Conservation (phyloP, 73 alveolate genomes). For the Durusdinium trenchii region DNA sequence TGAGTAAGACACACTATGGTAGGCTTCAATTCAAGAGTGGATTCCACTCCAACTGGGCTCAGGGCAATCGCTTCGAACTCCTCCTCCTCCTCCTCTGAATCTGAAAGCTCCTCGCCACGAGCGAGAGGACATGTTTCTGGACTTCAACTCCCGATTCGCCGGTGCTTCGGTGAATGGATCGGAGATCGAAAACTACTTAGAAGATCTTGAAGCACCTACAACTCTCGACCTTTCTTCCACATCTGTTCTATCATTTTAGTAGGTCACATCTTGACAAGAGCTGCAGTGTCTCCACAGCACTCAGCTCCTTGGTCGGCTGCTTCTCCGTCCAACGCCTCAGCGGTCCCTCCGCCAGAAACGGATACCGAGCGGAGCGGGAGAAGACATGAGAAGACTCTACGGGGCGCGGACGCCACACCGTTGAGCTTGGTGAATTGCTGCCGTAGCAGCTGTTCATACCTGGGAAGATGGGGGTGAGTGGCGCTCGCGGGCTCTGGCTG, state of each 20-base stretch:
- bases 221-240: neutral
- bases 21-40: too few species aligned
- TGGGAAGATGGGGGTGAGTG: neutral
- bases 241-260: neutral
- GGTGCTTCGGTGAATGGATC: too few species aligned
- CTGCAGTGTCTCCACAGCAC: neutral
- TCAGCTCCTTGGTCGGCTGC: conserved; percentile 16
- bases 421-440: conserved; percentile 51
- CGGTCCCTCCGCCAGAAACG: too few species aligned
- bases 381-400: too few species aligned
- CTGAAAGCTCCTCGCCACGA: conserved; percentile 13
- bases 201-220: too few species aligned
- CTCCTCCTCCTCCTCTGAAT: conserved; percentile 40
- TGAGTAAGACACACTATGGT: too few species aligned
- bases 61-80: conserved; percentile 12
- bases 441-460: conserved; percentile 72
- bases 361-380: too few species aligned
- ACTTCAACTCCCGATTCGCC: too few species aligned
- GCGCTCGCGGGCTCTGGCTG: too few species aligned
- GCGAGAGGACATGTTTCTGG: neutral
- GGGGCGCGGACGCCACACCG: conserved; percentile 58
- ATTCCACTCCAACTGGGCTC: too few species aligned
- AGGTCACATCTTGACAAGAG: neutral
- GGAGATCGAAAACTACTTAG: neutral
- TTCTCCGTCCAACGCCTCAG: conserved; percentile 49